These are phyloP conservation scores for Petrea volubilis DNA, from an alignment of 257 asterid species.

Conservation along the genomic window DNA sequence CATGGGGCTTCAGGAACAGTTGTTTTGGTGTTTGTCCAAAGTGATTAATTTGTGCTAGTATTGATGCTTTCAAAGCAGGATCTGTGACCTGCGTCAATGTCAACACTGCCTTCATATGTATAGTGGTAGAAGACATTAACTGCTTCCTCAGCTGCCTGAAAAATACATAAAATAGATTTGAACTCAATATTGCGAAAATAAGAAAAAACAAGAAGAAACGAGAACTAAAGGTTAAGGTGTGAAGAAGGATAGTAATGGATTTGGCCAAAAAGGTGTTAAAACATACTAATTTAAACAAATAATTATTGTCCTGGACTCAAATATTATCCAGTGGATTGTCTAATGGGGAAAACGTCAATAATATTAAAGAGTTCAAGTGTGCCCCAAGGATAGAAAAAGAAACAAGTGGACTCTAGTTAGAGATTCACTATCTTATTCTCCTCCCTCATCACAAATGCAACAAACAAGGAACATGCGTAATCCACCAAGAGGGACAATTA, in stretches of 20 bases:
- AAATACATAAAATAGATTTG: slow-evolving; percentile 23
- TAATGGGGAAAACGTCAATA: neutral
- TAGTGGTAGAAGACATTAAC: slow-evolving; percentile 98
- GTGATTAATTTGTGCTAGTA: slow-evolving; percentile 97
- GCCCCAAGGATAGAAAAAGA: neutral
- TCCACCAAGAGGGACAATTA: neutral
- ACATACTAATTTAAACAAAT: neutral
- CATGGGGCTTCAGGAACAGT: slow-evolving; percentile 85
- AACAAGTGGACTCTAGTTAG: neutral
- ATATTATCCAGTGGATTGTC: slow-evolving; percentile 1
- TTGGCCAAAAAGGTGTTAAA: neutral
- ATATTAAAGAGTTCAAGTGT: too few relatives aligned
- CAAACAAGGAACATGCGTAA: neutral
- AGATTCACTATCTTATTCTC: neutral
- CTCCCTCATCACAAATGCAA: neutral
- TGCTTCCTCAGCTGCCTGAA: slow-evolving; percentile 97
- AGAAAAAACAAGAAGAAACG: neutral
- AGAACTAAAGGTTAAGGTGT: neutral
- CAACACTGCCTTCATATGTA: slow-evolving; percentile 98
- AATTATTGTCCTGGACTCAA: neutral
- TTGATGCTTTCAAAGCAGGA: slow-evolving; percentile 99
- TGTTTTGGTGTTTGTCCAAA: slow-evolving; percentile 99
- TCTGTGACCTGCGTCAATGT: slow-evolving; percentile 93
- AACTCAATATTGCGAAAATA: neutral
- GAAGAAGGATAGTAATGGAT: slow-evolving; percentile 5